phyloP scores from a whole-genome alignment of 352 stramenopile genomes.

The Globisporangium solare region DNA sequence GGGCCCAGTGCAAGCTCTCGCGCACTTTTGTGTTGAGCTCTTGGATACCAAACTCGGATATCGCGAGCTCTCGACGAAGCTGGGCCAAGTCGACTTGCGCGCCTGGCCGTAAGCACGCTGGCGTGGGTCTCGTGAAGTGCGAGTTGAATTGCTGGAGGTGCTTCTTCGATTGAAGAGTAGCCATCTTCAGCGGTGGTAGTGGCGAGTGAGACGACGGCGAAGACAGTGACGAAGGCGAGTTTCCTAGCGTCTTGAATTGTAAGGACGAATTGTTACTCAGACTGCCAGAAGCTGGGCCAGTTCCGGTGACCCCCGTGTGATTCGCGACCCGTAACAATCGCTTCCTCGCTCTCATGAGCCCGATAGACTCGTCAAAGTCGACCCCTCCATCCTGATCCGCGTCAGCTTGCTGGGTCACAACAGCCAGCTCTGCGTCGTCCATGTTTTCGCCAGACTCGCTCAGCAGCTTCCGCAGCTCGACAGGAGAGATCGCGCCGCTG shows the following conservation, averaged over 20 bases:
- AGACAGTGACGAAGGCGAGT: slow-evolving; percentile 4
- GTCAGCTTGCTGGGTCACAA: slow-evolving; percentile 62
- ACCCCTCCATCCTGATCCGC: slow-evolving; percentile 71
- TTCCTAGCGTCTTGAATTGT: background rate
- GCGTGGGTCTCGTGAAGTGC: slow-evolving; percentile 45
- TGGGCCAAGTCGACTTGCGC: slow-evolving; percentile 44
- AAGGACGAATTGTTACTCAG: slow-evolving; percentile 9
- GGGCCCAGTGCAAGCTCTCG: slow-evolving; percentile 82
- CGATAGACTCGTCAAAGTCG: slow-evolving; percentile 76
- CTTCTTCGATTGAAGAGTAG: slow-evolving; percentile 38
- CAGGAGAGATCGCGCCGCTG: slow-evolving; percentile 70
- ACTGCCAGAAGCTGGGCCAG: slow-evolving; percentile 13
- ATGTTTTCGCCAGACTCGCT: slow-evolving; percentile 61
- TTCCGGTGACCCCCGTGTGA: slow-evolving; percentile 49
- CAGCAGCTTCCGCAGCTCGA: slow-evolving; percentile 58
- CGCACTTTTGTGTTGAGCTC: slow-evolving; percentile 66
- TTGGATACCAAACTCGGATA: slow-evolving; percentile 77
- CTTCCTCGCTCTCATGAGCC: slow-evolving; percentile 75
- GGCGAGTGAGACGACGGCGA: slow-evolving; percentile 13
- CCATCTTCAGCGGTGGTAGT: slow-evolving; percentile 61
- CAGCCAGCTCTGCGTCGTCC: slow-evolving; percentile 67
- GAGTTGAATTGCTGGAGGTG: slow-evolving; percentile 40
- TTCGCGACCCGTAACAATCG: slow-evolving; percentile 65
- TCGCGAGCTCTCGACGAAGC: slow-evolving; percentile 67
- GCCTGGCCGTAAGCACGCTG: slow-evolving; percentile 49